Conservation (phyloP, 1,284 basidiomycete genomes). For the Ceratobasidium sp. region DNA sequence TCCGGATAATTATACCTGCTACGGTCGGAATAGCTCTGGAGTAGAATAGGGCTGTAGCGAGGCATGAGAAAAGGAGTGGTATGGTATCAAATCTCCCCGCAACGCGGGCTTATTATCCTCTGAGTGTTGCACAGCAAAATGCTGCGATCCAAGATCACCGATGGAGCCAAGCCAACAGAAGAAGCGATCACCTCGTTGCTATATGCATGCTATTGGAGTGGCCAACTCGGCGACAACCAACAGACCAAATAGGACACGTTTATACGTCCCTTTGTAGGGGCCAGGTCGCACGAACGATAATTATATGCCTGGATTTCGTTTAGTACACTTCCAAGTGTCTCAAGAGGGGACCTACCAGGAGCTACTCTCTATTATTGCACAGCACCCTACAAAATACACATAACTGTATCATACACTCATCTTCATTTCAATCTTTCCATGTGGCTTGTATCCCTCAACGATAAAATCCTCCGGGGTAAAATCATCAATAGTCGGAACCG, state of each 20-base stretch:
- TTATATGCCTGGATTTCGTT: background rate
- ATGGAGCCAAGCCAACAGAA: background rate
- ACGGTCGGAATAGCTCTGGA: background rate
- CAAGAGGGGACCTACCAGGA: background rate
- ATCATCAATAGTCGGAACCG: conserved; percentile 72
- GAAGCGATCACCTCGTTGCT: background rate
- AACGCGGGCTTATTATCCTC: background rate
- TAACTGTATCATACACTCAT: conserved; percentile 83
- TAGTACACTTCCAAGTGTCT: background rate
- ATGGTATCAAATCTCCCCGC: background rate
- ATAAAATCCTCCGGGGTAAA: conserved; percentile 86
- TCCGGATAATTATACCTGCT: background rate
- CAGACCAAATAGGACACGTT: background rate
- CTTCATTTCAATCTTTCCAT: conserved; percentile 93
- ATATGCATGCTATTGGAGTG: background rate
- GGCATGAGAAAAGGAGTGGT: background rate
- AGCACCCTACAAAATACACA: conserved; percentile 1
- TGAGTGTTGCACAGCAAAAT: background rate
- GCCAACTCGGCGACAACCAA: background rate
- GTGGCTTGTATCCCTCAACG: conserved; percentile 88
- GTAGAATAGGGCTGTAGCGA: background rate
- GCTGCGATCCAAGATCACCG: background rate
- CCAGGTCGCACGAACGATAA: background rate
- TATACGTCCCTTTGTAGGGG: too few species aligned
- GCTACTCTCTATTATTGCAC: background rate